These are phyloP conservation scores for Fusarium beomiforme DNA, from an alignment of 2,329 filamentous ascomycete genomes.

Conservation along the genomic window DNA sequence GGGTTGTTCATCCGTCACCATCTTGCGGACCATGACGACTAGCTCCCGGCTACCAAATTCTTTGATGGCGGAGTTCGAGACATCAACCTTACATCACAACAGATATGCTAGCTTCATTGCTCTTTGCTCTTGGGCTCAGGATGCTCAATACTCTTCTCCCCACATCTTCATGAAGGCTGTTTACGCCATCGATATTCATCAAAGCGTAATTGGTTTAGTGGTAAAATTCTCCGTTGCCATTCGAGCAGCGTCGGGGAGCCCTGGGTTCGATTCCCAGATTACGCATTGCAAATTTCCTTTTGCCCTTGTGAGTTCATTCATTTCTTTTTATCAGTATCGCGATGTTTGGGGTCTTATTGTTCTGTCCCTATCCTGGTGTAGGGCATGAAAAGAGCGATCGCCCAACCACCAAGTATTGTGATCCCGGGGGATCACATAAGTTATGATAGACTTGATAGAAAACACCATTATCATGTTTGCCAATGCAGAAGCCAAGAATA, in stretches of 20 bases:
- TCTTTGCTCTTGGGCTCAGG: slow-evolving; percentile 53
- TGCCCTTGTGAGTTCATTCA: too few relatives aligned
- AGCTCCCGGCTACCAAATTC: slow-evolving; percentile 68
- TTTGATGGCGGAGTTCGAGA: slow-evolving; percentile 70
- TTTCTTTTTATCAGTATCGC: too few relatives aligned
- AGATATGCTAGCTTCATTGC: slow-evolving; percentile 58
- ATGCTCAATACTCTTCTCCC: slow-evolving; percentile 53
- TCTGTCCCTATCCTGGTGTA: too few relatives aligned
- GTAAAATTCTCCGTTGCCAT: slow-evolving; percentile 1
- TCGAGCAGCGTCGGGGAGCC: background rate
- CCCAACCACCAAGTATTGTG: too few relatives aligned
- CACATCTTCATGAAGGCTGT: slow-evolving; percentile 60
- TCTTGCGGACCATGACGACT: slow-evolving; percentile 73
- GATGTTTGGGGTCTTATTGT: too few relatives aligned
- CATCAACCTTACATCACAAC: slow-evolving; percentile 73
- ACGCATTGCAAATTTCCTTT: too few relatives aligned
- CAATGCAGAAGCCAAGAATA: too few relatives aligned
- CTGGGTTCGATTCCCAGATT: slow-evolving; percentile 1
- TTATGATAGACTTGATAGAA: too few relatives aligned
- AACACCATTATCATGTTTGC: too few relatives aligned
- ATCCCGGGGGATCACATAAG: too few relatives aligned
- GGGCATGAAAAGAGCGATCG: too few relatives aligned
- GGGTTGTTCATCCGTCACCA: slow-evolving; percentile 68
- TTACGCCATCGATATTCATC: slow-evolving; percentile 56
- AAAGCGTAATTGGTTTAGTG: slow-evolving; percentile 1